Evolutionary conservation across 2,329 filamentous ascomycete species (phyloP), one percentile per base, ranked within the genome.

Genomic region (Aspergillus ibericus): DNA sequence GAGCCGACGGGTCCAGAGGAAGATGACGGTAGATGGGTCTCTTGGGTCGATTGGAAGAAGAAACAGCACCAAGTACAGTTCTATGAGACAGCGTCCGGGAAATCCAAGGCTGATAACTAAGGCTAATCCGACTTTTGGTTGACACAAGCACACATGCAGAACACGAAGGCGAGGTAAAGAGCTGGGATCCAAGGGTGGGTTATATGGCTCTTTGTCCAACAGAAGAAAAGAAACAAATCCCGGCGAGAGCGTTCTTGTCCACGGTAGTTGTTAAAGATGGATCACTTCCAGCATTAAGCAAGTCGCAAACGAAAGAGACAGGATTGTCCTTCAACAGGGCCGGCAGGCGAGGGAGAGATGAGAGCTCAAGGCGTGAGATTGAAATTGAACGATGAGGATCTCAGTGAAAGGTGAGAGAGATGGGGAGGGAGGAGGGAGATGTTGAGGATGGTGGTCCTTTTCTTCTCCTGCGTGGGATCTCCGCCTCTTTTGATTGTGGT

Each of bases 51-150:
- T 59, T 60, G 60, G 59, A 60, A 68, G 56, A 58, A 61, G 59
- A 63, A 68, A 68, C 51, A 63, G 61, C 57, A 60, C 56, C n/a
- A 69, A 61, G 58, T 62, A 67, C 56, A 63, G 60, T 58, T 67
- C 59, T 64, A 64, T 62, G 47, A 64, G 60, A 65, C 60, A 61
- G 66, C 48, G 61, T 65, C 64, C 65, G 56, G 60, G 60, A 58
- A 57, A 63, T 62, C 66, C 65, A 66, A 63, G 62, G 65, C 48
- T 63, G 63, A 58, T 59, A 58, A 59, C 55, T 56, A 64, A 61
- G 58, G 61, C 61, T 61, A 64, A 64, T 61, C 59, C 44, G 61
- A 64, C 22, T 55, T 62, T 50, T 59, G 61, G 59, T 59, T 62
- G 56, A 59, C 58, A 55, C 46, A 55, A 59, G 36, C 56, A 56